Conservation (phyloP, 306 rosid genomes). For the Castanea crenata region DNA sequence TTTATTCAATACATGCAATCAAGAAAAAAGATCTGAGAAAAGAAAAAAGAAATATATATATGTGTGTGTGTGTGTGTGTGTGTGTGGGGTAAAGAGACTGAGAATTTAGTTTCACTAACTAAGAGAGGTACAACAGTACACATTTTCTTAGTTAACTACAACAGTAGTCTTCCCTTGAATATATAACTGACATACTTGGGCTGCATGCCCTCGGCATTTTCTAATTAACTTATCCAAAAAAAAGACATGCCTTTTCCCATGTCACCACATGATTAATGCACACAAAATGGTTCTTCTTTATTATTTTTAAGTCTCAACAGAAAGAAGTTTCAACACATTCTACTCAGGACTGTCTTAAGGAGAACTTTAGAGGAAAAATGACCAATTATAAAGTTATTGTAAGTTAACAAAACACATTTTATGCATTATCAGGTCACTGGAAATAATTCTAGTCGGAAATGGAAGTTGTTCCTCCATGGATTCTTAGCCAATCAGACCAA, state of each 20-base stretch:
- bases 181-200: too few relatives aligned
- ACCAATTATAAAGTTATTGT: neutral
- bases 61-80: neutral
- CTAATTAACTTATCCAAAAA: too few relatives aligned
- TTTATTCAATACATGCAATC: neutral
- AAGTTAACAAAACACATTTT: neutral
- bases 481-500: neutral
- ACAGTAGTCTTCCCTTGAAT: neutral
- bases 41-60: neutral
- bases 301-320: neutral
- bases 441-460: neutral
- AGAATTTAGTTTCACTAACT: neutral
- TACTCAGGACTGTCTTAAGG: neutral
- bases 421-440: neutral
- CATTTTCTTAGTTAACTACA: neutral
- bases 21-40: neutral
- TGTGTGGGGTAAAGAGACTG: neutral
- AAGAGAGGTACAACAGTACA: neutral
- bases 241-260: too few relatives aligned
- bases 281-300: neutral
- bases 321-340: neutral
- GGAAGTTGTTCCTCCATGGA: neutral
- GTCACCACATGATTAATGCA: too few relatives aligned
- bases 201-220: too few relatives aligned
- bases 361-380: neutral